Percentiles rank a stretch among this genome's conserved stretches.
Conservation (phyloP, 176 grass and related monocot species). For the Pontederia paniculata region DNA sequence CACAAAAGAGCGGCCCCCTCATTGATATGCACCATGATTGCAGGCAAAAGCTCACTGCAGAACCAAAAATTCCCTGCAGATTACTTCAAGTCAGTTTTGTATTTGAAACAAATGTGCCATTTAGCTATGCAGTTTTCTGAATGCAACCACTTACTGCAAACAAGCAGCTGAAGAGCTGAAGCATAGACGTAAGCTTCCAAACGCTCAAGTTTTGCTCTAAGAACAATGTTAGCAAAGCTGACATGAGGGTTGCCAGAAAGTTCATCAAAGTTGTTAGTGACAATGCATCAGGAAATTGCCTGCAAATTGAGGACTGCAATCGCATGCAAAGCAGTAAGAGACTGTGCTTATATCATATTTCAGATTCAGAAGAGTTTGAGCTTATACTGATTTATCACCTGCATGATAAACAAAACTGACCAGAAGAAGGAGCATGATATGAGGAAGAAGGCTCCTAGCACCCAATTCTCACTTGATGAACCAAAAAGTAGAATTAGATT, state of each 20-base stretch:
- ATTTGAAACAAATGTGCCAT: too few species aligned
- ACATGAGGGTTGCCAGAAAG: conserved; percentile 54
- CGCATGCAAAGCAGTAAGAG: too few species aligned
- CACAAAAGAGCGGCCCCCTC: conserved; percentile 49
- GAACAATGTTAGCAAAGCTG: conserved; percentile 29
- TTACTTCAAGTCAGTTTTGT: background rate
- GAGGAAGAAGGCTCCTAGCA: conserved; percentile 35
- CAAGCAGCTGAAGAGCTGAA: conserved; percentile 47
- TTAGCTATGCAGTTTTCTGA: too few species aligned
- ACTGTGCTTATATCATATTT: too few species aligned
- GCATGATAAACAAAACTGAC: conserved; percentile 57
- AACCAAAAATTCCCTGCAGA: conserved; percentile 51
- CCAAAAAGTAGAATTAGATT: background rate
- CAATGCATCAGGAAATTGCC: conserved; percentile 39
- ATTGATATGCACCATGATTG: conserved; percentile 64
- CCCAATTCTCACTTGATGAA: conserved; percentile 22
- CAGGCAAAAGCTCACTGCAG: conserved; percentile 41
- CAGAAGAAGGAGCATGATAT: conserved; percentile 28
- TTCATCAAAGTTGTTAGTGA: conserved; percentile 52
- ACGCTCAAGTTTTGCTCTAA: conserved; percentile 24
- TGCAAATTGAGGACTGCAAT: conserved; percentile 40
- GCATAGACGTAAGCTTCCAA: conserved; percentile 41
- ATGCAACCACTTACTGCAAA: conserved; percentile 29
- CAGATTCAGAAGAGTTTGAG: background rate
- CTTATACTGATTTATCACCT: conserved; percentile 8